phyloP scores from a whole-genome alignment of 345 rosid species.

The Sisymbrium altissimum region DNA sequence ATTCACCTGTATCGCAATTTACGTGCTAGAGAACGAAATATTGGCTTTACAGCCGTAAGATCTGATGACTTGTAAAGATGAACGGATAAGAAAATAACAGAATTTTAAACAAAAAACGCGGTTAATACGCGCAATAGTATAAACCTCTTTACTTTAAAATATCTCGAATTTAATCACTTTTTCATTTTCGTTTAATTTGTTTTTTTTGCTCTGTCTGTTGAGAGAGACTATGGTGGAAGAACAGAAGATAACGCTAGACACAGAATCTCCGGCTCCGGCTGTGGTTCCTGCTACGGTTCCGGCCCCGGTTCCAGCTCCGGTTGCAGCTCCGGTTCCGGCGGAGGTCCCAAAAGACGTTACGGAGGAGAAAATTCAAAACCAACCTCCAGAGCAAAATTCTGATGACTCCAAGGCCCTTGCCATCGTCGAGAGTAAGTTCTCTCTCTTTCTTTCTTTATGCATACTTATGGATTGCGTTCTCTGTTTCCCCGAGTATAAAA shows the following conservation, averaged over 20 bases:
- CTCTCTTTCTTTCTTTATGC: background rate
- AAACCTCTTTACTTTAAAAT: background rate
- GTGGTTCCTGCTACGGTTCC: slow-evolving; percentile 7
- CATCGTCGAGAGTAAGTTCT: slow-evolving; percentile 51
- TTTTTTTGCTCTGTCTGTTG: background rate
- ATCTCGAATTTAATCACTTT: background rate
- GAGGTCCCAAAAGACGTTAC: slow-evolving; percentile 21
- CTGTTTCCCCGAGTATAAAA: background rate
- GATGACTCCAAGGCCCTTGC: slow-evolving; percentile 63
- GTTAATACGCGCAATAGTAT: background rate
- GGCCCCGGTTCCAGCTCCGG: slow-evolving; percentile 24
- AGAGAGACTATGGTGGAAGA: slow-evolving; percentile 20
- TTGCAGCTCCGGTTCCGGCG: slow-evolving; percentile 22
- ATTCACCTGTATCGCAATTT: background rate
- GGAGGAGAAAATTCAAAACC: slow-evolving; percentile 34
- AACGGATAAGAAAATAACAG: slow-evolving; percentile 22
- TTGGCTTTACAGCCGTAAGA: background rate
- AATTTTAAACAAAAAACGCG: background rate
- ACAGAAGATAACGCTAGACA: slow-evolving; percentile 5
- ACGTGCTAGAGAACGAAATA: slow-evolving; percentile 29
- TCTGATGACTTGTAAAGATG: background rate
- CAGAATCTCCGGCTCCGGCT: slow-evolving; percentile 36
- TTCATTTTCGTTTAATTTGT: background rate
- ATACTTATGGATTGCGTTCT: background rate
- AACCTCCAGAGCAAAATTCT: slow-evolving; percentile 28